Base-by-base conservation (phyloP, 306 rosid genomes). In the Rosa chinensis region DNA sequence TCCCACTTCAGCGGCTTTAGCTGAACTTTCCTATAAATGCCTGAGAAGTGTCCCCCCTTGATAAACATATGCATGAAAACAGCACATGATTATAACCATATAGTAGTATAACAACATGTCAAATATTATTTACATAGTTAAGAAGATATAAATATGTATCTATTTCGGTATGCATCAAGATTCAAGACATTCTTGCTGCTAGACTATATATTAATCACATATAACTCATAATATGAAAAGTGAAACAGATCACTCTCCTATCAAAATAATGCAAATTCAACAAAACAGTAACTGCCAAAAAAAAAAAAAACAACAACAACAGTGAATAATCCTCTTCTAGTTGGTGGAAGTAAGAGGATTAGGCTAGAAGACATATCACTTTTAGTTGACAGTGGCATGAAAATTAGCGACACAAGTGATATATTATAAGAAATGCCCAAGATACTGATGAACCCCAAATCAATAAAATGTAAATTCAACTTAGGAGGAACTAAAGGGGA, bases 21-120 rank as follows among this genome's bases (percentile, higher is more conserved):
- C 83, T 95, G 99, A 84, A 95, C 99, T 84, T 95, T 95, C 86
- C 98, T 86, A 86, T 93, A 95, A 63, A 95, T 95, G 75, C 99
- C 98, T 72, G 98, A 93, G 88, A 95, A 95, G 88, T 95, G 96
- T 42, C 98, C 99, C 64, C 98, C 98, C 99, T 95, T 85, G 72
- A 80, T 35, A 76, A 83, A 55, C 10, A 55, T 18, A 18, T 55
- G 61, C 58, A 84, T 48, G 83, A 78, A 82, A 81, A 42, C n/a
- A 72, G 83, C 37, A 83, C 39, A 84, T 77, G 49, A 84, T 78
- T 78, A 84, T 50, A 70, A 73, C 77, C 20, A 70, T 42, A 18
- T 63, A 58, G 39, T 76, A 76, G 48, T 61, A 20, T 18, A 16
- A 53, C 16, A 73, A 40, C 56, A 4, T 16, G 21, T 81, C 17